Evolutionary conservation across 176 grass and related monocot genomes (phyloP), one percentile per base, ranked within the genome.

Genomic region (Guadua angustifolia): DNA sequence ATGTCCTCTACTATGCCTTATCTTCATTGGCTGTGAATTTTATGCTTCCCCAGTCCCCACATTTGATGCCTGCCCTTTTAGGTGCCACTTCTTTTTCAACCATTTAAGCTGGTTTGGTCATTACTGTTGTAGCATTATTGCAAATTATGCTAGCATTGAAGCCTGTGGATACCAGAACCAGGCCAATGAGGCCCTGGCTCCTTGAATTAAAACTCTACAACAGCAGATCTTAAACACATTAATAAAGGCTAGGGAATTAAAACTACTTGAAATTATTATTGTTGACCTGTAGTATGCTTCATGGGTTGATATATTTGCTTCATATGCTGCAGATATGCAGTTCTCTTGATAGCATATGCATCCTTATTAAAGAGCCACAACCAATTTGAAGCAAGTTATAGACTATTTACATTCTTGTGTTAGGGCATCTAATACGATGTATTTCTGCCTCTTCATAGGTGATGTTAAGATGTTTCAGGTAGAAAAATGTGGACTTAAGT

Each of bases 1-100:
- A 32, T 56, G 15, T 15, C 38, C 7, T 18, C 26, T 7, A 26
- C 0, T 59, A 46, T 66, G 47, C 22, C 66, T 9, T 47, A 42
- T 71, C 18, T 60, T 33, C 67, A 35, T 45, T 50, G 9, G 4
- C 61, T 40, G 7, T 8, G 51, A 2, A 18, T 25, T 50, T 21
- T 61, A 22, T 50, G 22, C 5, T 71, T 32, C 2, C 4, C 4
- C 14, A 16, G 44, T 45, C 47, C 4, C 47, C 49, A 0, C 21
- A 88, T 66, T 79, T 29, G 40, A 32, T 75, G 51, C 44, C 40
- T 84, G 74, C 47, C 29, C 51, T 50, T 73, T 72, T 19, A 82
- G 51, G 26, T 38, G 22, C 43, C 16, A 58, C 35, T 33, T 71
- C 53, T 35, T 73, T 46, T 81, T 21, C 24, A 75, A 87, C 11